A percentile compares a stretch with the other conserved stretches of the same genome.
phyloP scores from a whole-genome alignment of 257 asterid genomes.

The Sherardia arvensis region DNA sequence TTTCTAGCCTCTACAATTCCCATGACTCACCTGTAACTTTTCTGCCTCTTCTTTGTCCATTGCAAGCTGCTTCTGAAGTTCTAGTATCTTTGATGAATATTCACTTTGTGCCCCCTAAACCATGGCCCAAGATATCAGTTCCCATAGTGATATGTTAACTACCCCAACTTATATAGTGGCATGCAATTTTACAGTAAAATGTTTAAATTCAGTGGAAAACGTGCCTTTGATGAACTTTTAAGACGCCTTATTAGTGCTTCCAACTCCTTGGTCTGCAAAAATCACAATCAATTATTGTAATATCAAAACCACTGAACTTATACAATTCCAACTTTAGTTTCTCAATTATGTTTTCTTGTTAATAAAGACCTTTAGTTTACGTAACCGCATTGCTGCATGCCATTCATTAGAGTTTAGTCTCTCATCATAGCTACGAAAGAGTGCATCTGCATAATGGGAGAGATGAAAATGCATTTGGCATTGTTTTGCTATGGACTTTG shows the following conservation, averaged over 20 bases:
- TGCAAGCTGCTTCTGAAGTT: slow-evolving; percentile 75
- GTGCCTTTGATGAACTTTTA: slow-evolving; percentile 67
- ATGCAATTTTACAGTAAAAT: background rate
- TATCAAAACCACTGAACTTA: background rate
- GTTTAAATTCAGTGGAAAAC: background rate
- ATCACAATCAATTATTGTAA: background rate
- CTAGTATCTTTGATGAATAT: slow-evolving; percentile 68
- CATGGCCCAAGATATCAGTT: slow-evolving; percentile 15
- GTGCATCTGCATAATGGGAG: slow-evolving; percentile 95
- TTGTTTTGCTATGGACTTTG: slow-evolving; percentile 52
- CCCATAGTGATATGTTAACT: background rate
- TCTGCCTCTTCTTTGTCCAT: slow-evolving; percentile 90
- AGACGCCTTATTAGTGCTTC: slow-evolving; percentile 77
- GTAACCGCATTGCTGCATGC: slow-evolving; percentile 82
- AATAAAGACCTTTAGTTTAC: slow-evolving; percentile 68
- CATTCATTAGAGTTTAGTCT: slow-evolving; percentile 90
- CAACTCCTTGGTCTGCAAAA: slow-evolving; percentile 74
- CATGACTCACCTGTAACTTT: slow-evolving; percentile 60
- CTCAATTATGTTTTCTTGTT: background rate
- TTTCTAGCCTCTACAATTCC: slow-evolving; percentile 1
- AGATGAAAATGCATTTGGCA: slow-evolving; percentile 97
- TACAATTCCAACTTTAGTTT: background rate
- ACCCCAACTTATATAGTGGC: background rate
- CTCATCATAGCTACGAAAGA: slow-evolving; percentile 87
- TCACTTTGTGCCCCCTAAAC: slow-evolving; percentile 77